Evolutionary conservation across 257 asterid species (phyloP), one percentile per base, ranked within the genome.

Genomic region (Solanum arcanum): DNA sequence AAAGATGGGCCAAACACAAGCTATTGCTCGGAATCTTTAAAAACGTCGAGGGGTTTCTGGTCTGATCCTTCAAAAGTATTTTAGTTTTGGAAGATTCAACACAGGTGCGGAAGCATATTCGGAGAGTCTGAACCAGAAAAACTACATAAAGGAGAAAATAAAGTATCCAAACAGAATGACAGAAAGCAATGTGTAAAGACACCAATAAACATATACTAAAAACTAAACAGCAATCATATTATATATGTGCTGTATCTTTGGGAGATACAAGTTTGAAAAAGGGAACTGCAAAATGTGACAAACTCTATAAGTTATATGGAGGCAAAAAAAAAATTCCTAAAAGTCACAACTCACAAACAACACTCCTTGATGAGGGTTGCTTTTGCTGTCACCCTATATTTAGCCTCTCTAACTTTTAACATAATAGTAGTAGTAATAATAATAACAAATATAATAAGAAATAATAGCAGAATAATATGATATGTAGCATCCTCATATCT

Each of bases 201-300:
- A 46, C 16, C 18, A 47, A 86, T 3, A 20, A 31, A 85, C 9
- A 20, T 8, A 86, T 8, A 86, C 33, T 18, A 41, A 84, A 66
- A 85, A 42, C 75, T 15, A 49, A 72, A 86, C 87, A 72, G 83
- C 76, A 66, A 85, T 78, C 68, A 73, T 73, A 86, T 86, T 68
- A 86, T 84, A 82, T 64, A 85, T 84, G 27, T 85, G 86, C 83
- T 72, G 84, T 70, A 87, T 87, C 88, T 86, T 86, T 82, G 83
- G 75, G 76, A 86, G 91, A 84, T 89, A 86, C 87, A 87, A 90
- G 80, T 87, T 83, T 72, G 84, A 74, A 90, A 86, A 90, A 83
- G 73, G 87, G 77, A 90, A 88, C 88, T 88, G 86, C 87, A 44
- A 86, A 86, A 86, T 86, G 84, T 72, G 80, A 13, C 84, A 35